Evolutionary conservation across 139 green algal species (phyloP), one percentile per base, ranked within the genome.

Genomic region (Limnomonas spitsbergensis): DNA sequence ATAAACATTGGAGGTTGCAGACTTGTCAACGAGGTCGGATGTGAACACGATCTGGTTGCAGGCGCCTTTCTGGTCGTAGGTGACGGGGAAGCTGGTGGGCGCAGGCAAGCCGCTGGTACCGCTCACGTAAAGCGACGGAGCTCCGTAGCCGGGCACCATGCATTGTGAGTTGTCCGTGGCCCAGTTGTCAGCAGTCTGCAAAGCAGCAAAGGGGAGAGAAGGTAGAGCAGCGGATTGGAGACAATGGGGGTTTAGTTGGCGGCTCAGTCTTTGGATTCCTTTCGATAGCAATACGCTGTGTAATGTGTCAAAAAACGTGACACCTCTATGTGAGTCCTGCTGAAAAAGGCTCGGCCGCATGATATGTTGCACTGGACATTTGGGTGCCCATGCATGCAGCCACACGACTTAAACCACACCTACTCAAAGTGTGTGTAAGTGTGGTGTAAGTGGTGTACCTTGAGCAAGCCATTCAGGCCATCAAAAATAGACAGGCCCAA

Each of bases 161-260:
- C 67, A 74, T 34, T 74, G 67, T 7, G 7, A 29, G 4, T 7
- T 6, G 35, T 74, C 67, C 9, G n/a, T 74, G 4, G 32, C 67
- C 67, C 67, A 74, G 34, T 42, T 47, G 27, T 74, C 67, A 6
- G 67, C 67, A 53, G 67, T 74, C 67, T 53, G 35, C 42, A 9
- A n/a, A n/a, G n/a, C n/a, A n/a, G n/a, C n/a, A n/a, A n/a, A n/a
- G n/a, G n/a, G n/a, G n/a, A n/a, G n/a, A 54, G 9, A 54, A 54
- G 42, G 7, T 6, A 6, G 42, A 54, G 7, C 6, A 54, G 7
- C 7, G 6, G 42, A 27, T 54, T 54, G 9, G 42, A 6, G 6
- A 54, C 9, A 6, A n/a, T n/a, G n/a, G n/a, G n/a, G n/a, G n/a
- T n/a, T n/a, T n/a, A n/a, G n/a, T n/a, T n/a, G n/a, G n/a, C n/a